A percentile compares a stretch with the other conserved stretches of the same genome.
These are phyloP conservation scores for Stenogyne calaminthoides DNA, from an alignment of 305 asterid species.

Conservation along the genomic window DNA sequence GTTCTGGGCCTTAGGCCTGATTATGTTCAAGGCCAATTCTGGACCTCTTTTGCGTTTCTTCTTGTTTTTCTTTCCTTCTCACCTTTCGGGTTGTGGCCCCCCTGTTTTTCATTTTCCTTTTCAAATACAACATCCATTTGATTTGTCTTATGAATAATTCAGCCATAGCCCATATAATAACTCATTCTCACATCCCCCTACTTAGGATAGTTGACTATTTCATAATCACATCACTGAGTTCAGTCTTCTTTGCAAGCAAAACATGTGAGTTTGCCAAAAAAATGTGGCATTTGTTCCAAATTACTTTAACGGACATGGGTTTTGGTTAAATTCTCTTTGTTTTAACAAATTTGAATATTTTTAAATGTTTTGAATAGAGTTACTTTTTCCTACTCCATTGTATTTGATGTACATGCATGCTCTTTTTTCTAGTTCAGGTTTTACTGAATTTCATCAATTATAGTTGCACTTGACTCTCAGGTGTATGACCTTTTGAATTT, in stretches of 20 bases:
- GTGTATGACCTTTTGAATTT: slow-evolving; percentile 68
- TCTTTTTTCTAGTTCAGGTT: neutral
- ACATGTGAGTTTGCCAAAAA: neutral
- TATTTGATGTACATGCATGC: neutral
- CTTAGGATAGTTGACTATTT: neutral
- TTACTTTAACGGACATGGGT: neutral
- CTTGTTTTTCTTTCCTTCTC: no score
- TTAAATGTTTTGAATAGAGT: neutral
- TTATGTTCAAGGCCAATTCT: no score
- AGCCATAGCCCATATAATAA: neutral
- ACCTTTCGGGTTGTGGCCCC: no score
- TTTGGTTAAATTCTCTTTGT: neutral
- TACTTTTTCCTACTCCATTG: neutral
- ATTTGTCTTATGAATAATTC: no score
- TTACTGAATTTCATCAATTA: neutral
- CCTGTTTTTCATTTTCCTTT: no score
- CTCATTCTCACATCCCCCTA: neutral
- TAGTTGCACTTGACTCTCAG: slow-evolving; percentile 39
- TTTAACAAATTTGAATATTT: neutral
- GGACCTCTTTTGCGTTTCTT: no score
- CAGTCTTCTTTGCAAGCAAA: neutral
- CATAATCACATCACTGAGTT: neutral
- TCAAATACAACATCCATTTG: no score
- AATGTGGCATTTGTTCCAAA: neutral
- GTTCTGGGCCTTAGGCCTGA: no score